phyloP scores from a whole-genome alignment of 306 rosid genomes.

The Mimosa bimucronata region DNA sequence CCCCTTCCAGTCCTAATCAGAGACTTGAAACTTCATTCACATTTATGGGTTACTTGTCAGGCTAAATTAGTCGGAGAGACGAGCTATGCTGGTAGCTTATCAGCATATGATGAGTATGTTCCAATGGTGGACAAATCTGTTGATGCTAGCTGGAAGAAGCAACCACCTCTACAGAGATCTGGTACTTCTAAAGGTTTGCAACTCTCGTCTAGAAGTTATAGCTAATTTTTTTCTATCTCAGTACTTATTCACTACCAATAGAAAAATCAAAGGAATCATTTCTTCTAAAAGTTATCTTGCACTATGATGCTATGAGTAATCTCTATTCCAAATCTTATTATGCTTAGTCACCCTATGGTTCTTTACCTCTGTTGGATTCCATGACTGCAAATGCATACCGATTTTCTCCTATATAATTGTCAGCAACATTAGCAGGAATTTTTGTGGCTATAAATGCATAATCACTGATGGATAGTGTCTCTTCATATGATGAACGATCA shows the following conservation, averaged over 20 bases:
- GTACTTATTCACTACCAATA: slow-evolving; percentile 24
- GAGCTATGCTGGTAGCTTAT: slow-evolving; percentile 59
- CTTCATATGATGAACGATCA: slow-evolving; percentile 1
- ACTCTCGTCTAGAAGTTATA: slow-evolving; percentile 10
- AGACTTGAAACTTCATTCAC: slow-evolving; percentile 12
- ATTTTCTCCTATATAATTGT: background rate
- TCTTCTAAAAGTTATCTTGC: slow-evolving; percentile 5
- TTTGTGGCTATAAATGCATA: background rate
- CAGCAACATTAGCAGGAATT: background rate
- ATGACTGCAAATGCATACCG: background rate
- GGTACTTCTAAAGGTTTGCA: slow-evolving; percentile 65
- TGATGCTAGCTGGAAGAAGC: slow-evolving; percentile 84
- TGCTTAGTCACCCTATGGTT: background rate
- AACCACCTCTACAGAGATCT: slow-evolving; percentile 56
- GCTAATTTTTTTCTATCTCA: background rate
- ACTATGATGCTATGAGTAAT: background rate
- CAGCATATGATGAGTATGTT: slow-evolving; percentile 87
- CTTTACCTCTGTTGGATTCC: slow-evolving; percentile 4
- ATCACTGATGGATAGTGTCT: slow-evolving; percentile 1
- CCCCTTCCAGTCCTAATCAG: slow-evolving; percentile 6
- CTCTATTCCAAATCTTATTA: slow-evolving; percentile 20
- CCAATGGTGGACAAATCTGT: slow-evolving; percentile 99
- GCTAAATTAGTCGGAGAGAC: slow-evolving; percentile 76
- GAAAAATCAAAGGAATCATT: background rate
- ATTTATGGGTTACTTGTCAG: slow-evolving; percentile 46